Evolutionary conservation across 2,329 filamentous ascomycete species (phyloP).

Genomic region (Hypoxylon sp.): DNA sequence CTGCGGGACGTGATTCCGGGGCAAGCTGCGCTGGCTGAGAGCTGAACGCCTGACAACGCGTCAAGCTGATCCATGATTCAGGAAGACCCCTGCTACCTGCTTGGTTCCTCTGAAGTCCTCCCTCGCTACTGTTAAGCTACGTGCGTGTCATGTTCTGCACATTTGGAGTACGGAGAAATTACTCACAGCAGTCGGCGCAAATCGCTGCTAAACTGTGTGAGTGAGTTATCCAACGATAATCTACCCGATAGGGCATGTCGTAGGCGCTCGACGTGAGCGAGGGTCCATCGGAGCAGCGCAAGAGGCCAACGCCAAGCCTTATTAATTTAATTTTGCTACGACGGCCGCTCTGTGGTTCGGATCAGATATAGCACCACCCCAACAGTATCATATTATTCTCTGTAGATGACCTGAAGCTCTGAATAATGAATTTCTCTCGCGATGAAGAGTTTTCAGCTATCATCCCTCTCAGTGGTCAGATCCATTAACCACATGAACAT

Average conservation of each 20-base stretch:
- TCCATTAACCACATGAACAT: conserved; percentile 36
- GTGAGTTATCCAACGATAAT: conserved; percentile 17
- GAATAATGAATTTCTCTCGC: conserved; percentile 38
- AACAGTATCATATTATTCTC: conserved; percentile 32
- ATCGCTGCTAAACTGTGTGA: conserved; percentile 16
- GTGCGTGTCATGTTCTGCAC: neutral
- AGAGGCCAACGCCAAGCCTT: conserved; percentile 34
- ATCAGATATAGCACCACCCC: conserved; percentile 40
- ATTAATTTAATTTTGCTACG: conserved; percentile 37
- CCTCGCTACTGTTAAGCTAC: conserved; percentile 3
- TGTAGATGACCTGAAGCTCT: conserved; percentile 28
- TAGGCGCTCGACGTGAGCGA: conserved; percentile 20
- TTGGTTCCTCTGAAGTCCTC: conserved; percentile 16
- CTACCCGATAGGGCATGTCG: conserved; percentile 35
- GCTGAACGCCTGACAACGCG: conserved; percentile 16
- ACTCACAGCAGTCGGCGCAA: conserved; percentile 5
- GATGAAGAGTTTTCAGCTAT: conserved; percentile 24
- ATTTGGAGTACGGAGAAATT: conserved; percentile 1
- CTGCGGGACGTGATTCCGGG: conserved; percentile 36
- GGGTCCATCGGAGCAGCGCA: conserved; percentile 22
- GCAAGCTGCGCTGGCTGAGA: conserved; percentile 25
- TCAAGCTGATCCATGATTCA: conserved; percentile 26
- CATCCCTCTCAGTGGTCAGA: conserved; percentile 32
- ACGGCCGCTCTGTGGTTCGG: conserved; percentile 29
- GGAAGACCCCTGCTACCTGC: conserved; percentile 16